Conservation (phyloP, 768 basidiomycete genomes). For the Russula olivacea region DNA sequence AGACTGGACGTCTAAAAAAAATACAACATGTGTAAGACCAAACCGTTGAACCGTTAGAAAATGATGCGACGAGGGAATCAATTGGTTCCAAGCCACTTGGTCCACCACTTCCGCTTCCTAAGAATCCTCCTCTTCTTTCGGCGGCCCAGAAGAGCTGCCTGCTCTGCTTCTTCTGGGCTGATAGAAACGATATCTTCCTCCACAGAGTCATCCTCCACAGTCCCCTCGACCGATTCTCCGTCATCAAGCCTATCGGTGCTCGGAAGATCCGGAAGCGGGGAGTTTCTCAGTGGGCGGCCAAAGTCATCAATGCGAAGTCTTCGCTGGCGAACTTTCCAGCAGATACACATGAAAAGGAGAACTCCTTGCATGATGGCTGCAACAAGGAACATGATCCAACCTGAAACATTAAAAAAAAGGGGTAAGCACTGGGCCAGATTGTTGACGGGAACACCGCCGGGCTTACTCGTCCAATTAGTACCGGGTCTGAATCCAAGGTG, state of each 20-base stretch:
- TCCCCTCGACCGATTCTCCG: slow-evolving; percentile 20
- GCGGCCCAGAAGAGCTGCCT: slow-evolving; percentile 2
- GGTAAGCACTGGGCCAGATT: not conserved
- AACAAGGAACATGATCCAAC: slow-evolving; percentile 77
- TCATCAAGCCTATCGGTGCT: slow-evolving; percentile 18
- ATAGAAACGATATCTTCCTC: slow-evolving; percentile 21
- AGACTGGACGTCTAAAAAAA: not conserved
- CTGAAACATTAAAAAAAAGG: slow-evolving; percentile 33
- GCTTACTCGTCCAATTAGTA: slow-evolving; percentile 79
- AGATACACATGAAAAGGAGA: slow-evolving; percentile 78
- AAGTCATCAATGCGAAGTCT: slow-evolving; percentile 83
- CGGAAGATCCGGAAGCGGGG: slow-evolving; percentile 21
- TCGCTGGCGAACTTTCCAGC: slow-evolving; percentile 77
- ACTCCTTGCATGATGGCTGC: slow-evolving; percentile 79
- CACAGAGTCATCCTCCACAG: slow-evolving; percentile 23
- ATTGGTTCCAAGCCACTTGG: slow-evolving; percentile 4
- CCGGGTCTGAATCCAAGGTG: slow-evolving; percentile 45
- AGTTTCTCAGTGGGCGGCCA: slow-evolving; percentile 47
- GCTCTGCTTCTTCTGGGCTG: slow-evolving; percentile 15
- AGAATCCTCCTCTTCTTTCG: slow-evolving; percentile 15
- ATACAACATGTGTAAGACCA: not conserved
- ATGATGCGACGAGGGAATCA: not conserved
- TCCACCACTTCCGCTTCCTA: slow-evolving; percentile 10
- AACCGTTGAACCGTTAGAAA: not conserved
- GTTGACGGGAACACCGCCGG: not conserved